Evolutionary conservation across 2,329 filamentous ascomycete genomes (phyloP).

Genomic region (Pseudofabraea citricarpa): DNA sequence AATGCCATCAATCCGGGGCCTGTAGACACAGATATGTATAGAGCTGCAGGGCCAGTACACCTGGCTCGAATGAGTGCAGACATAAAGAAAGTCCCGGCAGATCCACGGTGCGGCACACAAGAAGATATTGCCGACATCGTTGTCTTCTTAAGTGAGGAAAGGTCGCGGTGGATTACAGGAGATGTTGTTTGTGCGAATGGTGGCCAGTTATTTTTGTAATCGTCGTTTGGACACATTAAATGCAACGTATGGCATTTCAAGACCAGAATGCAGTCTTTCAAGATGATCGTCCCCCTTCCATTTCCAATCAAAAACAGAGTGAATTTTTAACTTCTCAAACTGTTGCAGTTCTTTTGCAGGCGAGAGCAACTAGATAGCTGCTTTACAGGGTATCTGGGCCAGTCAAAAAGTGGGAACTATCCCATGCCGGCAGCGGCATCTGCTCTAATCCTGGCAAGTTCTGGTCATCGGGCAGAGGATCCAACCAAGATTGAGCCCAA

Average conservation of each 20-base stretch:
- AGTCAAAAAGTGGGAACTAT: no score
- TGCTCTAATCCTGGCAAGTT: background rate
- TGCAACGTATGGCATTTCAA: background rate
- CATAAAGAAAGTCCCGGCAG: constrained; percentile 10
- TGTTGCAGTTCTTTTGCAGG: no score
- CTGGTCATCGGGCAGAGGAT: background rate
- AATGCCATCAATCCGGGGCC: constrained; percentile 14
- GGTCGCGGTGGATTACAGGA: constrained; percentile 32
- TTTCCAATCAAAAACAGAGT: no score
- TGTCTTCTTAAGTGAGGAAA: constrained; percentile 45
- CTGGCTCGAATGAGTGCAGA: constrained; percentile 11
- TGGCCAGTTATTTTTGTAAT: constrained; percentile 22
- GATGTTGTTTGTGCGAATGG: constrained; percentile 30
- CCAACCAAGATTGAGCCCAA: background rate
- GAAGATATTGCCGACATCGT: constrained; percentile 48
- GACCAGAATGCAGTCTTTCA: background rate
- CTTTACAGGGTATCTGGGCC: no score
- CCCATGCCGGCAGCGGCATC: no score
- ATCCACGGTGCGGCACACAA: constrained; percentile 44
- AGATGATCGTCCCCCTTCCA: background rate
- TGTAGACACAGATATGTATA: constrained; percentile 21
- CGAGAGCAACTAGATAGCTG: no score
- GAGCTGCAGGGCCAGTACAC: constrained; percentile 11
- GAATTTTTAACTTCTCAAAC: no score
- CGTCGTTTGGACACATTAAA: constrained; percentile 4